Percentiles rank a stretch among this genome's conserved stretches.
These are phyloP conservation scores for Babesia sp. DNA, from an alignment of 169 alveolate genomes.

Conservation along the genomic window DNA sequence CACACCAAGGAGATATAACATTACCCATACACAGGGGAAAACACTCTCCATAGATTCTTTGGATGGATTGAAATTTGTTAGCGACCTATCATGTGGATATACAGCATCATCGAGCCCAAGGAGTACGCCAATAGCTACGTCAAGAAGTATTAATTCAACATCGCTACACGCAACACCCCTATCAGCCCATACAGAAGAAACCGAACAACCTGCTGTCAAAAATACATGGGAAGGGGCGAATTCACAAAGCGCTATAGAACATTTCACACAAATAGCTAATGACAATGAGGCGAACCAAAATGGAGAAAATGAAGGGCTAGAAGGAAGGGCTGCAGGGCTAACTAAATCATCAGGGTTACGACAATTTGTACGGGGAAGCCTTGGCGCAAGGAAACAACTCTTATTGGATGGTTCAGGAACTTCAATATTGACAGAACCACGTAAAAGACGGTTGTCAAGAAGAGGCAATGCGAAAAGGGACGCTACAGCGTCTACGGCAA, in stretches of 20 bases:
- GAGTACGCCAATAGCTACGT: too few species aligned
- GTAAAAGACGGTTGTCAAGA: neutral
- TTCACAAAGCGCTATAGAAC: too few species aligned
- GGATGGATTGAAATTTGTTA: neutral
- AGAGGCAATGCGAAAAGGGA: neutral
- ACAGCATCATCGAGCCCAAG: neutral
- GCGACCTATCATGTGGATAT: neutral
- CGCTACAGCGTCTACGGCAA: neutral
- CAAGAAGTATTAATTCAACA: too few species aligned
- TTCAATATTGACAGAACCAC: neutral
- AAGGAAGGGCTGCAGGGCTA: constrained; percentile 5
- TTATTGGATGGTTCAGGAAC: constrained; percentile 8
- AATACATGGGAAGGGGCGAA: too few species aligned
- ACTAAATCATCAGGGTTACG: constrained; percentile 6
- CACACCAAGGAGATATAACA: neutral
- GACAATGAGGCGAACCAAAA: too few species aligned
- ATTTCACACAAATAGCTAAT: too few species aligned
- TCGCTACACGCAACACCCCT: neutral
- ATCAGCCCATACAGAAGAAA: neutral
- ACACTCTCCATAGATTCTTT: neutral
- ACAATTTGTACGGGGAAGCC: neutral
- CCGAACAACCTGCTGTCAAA: neutral
- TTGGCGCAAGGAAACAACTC: neutral
- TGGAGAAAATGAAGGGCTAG: too few species aligned
- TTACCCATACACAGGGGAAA: neutral